phyloP scores from a whole-genome alignment of 2,329 filamentous ascomycete genomes.

The Fusarium penzigii region DNA sequence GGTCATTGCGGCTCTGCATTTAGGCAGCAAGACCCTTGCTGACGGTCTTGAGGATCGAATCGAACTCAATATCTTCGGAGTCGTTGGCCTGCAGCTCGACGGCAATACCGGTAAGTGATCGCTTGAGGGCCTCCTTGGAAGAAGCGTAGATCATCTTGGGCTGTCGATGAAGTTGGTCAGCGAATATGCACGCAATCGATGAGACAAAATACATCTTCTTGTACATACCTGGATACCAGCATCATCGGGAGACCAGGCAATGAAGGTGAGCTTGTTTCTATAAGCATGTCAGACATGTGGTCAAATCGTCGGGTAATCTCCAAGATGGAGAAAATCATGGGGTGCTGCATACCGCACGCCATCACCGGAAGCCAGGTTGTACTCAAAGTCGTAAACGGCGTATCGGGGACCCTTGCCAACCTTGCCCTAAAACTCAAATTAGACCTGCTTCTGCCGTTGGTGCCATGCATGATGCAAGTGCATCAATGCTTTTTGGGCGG shows the following conservation, averaged over 20 bases:
- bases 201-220: constrained; percentile 55
- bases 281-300: constrained; percentile 19
- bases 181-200: constrained; percentile 46
- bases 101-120: constrained; percentile 72
- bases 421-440: constrained; percentile 47
- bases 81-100: constrained; percentile 84
- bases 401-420: constrained; percentile 73
- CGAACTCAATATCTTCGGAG: constrained; percentile 77
- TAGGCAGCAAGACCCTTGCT: constrained; percentile 61
- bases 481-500: not conserved
- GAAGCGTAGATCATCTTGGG: constrained; percentile 90
- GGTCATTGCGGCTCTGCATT: constrained; percentile 21
- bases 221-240: constrained; percentile 70
- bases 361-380: constrained; percentile 70
- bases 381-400: constrained; percentile 84
- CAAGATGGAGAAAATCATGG: constrained; percentile 6
- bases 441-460: constrained; percentile 7
- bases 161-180: constrained; percentile 42
- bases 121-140: constrained; percentile 85
- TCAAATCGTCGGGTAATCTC: constrained; percentile 3
- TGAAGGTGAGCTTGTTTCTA: constrained; percentile 78
- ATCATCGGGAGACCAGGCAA: constrained; percentile 81
- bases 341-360: constrained; percentile 60
- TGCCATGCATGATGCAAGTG: not conserved
- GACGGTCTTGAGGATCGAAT: constrained; percentile 66